Evolutionary conservation across 768 basidiomycete species (phyloP), one percentile per base, ranked within the genome.

Genomic region (Candolleomyces eurysporus): DNA sequence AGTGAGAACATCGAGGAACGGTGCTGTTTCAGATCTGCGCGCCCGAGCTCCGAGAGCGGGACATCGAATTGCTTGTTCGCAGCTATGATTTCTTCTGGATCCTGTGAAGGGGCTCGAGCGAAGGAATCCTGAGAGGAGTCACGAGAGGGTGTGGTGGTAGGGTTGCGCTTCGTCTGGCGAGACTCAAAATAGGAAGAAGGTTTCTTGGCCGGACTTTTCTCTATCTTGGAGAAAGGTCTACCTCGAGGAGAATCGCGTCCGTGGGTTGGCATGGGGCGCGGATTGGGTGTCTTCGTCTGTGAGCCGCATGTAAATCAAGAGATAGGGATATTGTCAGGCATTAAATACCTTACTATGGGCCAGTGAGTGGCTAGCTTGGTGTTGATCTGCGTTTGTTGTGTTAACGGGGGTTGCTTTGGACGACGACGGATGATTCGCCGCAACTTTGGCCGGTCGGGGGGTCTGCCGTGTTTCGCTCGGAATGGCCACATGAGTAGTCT

Each of bases 111-210:
- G 40, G 77, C 76, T 39, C 78, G 82, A 45, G 79, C 86, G 61
- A 90, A 88, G 2, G 89, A 90, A 69, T 89, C 88, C 68, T 84
- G 80, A 4, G 87, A 86, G 9, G 71, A 69, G 45, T 67, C 63
- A 3, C 69, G 69, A 39, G 65, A 69, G 22, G 32, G 36, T 3
- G 59, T 55, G 9, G 58, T 60, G 14, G 43, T 10, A 42, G 49
- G 7, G 9, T 40, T 48, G 46, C 46, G 45, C 45, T 58, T 30
- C 13, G 31, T 16, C 19, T 40, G 51, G 31, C 59, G 50, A 14
- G 40, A 13, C 10, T 36, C 30, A 14, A 21, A 26, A 4, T 32
- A 8, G 21, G 59, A 53, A 21, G 50, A 13, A 21, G 22, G 36
- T 26, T 56, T 56, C 14, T 21, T 40, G 22, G 21, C 10, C 19